Evolutionary conservation across 805 yeast species (phyloP).

Genomic region (Myxozyma mucilagina): DNA sequence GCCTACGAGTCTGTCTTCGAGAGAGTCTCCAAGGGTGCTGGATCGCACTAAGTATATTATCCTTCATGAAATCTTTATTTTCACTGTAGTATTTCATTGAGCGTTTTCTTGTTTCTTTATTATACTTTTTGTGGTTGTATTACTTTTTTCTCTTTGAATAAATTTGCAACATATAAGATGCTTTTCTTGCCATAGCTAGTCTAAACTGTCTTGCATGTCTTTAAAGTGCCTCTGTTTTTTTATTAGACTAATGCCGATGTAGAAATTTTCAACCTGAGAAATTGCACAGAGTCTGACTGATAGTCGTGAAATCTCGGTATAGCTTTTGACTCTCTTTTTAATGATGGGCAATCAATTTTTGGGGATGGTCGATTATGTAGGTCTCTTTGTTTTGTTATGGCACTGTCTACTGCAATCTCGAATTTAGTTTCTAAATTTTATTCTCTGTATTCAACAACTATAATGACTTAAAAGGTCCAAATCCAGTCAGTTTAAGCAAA

Average conservation of each 20-base stretch:
- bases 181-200: too few species aligned
- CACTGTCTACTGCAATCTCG: too few species aligned
- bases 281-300: neutral
- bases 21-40: slow-evolving; percentile 81
- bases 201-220: neutral
- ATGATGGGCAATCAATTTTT: too few species aligned
- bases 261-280: neutral
- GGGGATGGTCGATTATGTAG: too few species aligned
- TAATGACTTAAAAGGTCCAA: too few species aligned
- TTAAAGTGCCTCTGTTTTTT: neutral
- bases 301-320: too few species aligned
- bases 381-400: too few species aligned
- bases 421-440: too few species aligned
- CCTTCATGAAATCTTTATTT: neutral
- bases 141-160: neutral
- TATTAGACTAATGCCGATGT: neutral
- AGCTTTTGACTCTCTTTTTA: too few species aligned
- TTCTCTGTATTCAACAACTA: too few species aligned
- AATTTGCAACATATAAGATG: neutral
- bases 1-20: slow-evolving; percentile 91
- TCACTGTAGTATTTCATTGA: neutral
- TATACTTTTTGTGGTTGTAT: neutral
- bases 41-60: slow-evolving; percentile 48
- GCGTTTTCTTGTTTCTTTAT: neutral
- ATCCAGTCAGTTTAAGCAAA: neutral